phyloP scores from a whole-genome alignment of 176 grass and related monocot species.

The Carex littledalei region DNA sequence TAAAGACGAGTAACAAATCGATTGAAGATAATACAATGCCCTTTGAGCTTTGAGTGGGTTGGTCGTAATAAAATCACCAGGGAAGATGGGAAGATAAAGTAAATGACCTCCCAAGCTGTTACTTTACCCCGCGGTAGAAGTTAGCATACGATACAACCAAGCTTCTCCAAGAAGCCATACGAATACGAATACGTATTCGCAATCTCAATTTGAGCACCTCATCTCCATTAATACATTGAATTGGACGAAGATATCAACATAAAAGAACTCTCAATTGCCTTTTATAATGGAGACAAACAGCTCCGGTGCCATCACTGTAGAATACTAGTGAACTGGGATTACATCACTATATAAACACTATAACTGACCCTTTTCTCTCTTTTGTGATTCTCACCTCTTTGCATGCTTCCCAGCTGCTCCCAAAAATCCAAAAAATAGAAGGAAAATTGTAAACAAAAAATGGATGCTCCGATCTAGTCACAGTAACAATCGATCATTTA shows the following conservation, averaged over 20 bases:
- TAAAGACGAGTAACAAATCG: too few relatives aligned
- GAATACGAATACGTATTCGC: neutral
- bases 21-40: too few relatives aligned
- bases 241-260: neutral
- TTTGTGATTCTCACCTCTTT: conserved; percentile 31
- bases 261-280: neutral
- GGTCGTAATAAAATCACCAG: neutral
- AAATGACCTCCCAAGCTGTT: neutral
- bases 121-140: neutral
- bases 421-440: conserved; percentile 11
- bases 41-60: neutral
- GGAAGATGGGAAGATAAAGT: neutral
- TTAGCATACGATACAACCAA: neutral
- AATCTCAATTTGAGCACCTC: neutral
- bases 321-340: neutral
- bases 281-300: neutral
- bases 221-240: neutral
- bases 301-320: neutral
- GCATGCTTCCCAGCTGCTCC: conserved; percentile 65
- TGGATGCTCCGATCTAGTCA: conserved; percentile 4
- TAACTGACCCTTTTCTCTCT: neutral
- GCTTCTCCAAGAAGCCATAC: conserved; percentile 1
- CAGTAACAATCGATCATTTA: conserved; percentile 4
- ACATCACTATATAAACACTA: conserved; percentile 21
- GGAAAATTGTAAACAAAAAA: neutral